These are phyloP conservation scores for Cladosporium cucumerinum DNA, from an alignment of 2,329 filamentous ascomycete species.

Conservation along the genomic window DNA sequence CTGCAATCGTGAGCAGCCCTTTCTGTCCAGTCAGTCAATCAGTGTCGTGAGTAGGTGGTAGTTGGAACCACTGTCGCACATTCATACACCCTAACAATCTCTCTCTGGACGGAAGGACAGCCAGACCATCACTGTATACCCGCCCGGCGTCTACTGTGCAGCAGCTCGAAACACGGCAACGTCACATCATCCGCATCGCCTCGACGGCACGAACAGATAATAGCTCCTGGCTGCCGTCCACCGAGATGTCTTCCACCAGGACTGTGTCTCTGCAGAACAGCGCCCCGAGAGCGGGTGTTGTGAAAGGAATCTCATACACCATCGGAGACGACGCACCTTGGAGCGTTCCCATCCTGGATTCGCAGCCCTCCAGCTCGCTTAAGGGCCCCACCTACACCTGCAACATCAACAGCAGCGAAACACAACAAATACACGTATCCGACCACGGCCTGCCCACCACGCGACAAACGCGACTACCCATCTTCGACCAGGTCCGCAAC, in stretches of 20 bases:
- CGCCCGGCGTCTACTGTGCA: slow-evolving; percentile 1
- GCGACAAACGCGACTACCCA: slow-evolving; percentile 29
- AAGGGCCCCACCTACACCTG: neutral
- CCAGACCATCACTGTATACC: slow-evolving; percentile 6
- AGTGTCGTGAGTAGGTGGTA: neutral
- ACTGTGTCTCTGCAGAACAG: slow-evolving; percentile 11
- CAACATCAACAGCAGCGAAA: slow-evolving; percentile 23
- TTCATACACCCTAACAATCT: neutral
- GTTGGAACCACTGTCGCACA: neutral
- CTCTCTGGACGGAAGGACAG: neutral
- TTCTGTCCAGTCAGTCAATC: neutral
- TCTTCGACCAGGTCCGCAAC: slow-evolving; percentile 34
- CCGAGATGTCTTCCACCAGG: slow-evolving; percentile 10
- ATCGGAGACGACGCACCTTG: slow-evolving; percentile 30
- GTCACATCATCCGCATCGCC: slow-evolving; percentile 2
- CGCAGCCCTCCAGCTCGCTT: neutral
- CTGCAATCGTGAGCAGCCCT: neutral
- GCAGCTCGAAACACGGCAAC: slow-evolving; percentile 12
- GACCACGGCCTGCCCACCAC: slow-evolving; percentile 18
- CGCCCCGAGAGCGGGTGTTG: slow-evolving; percentile 10
- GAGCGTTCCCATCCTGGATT: slow-evolving; percentile 31
- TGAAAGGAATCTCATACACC: slow-evolving; percentile 40
- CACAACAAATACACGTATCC: slow-evolving; percentile 9
- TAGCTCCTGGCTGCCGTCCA: neutral
- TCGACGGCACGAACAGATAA: slow-evolving; percentile 1